Base-by-base conservation (phyloP, 202 grass and related monocot species). In the Setaria viridis region DNA sequence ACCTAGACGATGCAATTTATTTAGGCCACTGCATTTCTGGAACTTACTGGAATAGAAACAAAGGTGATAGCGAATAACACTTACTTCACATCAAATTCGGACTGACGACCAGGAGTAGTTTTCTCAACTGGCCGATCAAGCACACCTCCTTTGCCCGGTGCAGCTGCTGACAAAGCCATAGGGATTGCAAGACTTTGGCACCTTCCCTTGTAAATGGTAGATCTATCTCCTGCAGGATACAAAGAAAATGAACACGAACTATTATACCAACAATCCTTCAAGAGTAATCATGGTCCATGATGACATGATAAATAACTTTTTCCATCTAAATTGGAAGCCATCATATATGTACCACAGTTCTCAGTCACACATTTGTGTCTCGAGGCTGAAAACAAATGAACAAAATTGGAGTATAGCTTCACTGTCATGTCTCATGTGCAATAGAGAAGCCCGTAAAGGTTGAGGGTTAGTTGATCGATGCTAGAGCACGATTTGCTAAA, bases 91-190 rank as follows among this genome's bases (percentile, higher is more conserved):
- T 97, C 94, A 60, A 93, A 91, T 83, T 99, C 94, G 70, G 92
- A 99, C 79, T 99, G 76, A 51, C 97, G 97, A 42, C 94, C 87
- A 74, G 97, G 97, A 60, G 92, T 84, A 88, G 84, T 65, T 94
- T 97, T 99, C 70, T 99, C 97, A 87, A 62, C 65, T 37, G 97
- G 97, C 54, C 92, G 91, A 86, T 99, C 97, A 90, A 97, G 87
- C 72, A 99, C 85, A 14, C 97, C 90, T 39, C 94, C 92, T 97
- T 94, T 99, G 77, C 97, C 97, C 71, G 90, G 88, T 42, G 90
- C 88, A 80, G 90, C 87, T 79, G 89, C 85, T 77, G 74, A 91
- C 69, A 90, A 5, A 43, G 88, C 88, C 91, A 91, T 89, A 79
- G 86, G 86, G 55, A 82, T 76, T 51, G 82, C 84, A 82, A 65